Evolutionary conservation across 2,329 filamentous ascomycete species (phyloP).

Genomic region (Periconia digitata): DNA sequence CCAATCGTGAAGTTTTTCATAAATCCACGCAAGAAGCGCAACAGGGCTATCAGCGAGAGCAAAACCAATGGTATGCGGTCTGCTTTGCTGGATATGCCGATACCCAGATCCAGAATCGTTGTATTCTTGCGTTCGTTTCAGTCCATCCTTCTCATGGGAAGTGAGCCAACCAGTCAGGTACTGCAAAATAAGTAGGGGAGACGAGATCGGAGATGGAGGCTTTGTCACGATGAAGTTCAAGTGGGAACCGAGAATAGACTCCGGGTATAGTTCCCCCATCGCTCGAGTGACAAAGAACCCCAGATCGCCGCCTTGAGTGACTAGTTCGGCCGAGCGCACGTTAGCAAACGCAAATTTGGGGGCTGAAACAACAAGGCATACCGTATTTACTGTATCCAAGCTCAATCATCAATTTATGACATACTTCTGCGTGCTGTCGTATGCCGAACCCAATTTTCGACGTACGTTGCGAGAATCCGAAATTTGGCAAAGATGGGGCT

Average conservation of each 20-base stretch:
- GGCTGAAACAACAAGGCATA: not conserved
- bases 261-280: slow-evolving; percentile 3
- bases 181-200: not conserved
- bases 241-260: slow-evolving; percentile 6
- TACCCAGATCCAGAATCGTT: slow-evolving; percentile 60
- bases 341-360: not conserved
- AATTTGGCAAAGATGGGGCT: slow-evolving; percentile 65
- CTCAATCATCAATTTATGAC: slow-evolving; percentile 68
- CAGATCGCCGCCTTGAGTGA: slow-evolving; percentile 28
- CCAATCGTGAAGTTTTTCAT: slow-evolving; percentile 80
- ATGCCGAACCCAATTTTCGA: slow-evolving; percentile 54
- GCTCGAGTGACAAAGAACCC: slow-evolving; percentile 4
- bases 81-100: slow-evolving; percentile 62
- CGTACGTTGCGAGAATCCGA: slow-evolving; percentile 54
- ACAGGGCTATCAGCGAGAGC: slow-evolving; percentile 70
- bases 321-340: slow-evolving; percentile 46
- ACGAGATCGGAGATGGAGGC: not conserved
- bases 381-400: slow-evolving; percentile 63
- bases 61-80: slow-evolving; percentile 73
- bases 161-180: not conserved
- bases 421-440: slow-evolving; percentile 65
- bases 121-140: slow-evolving; percentile 62
- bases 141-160: slow-evolving; percentile 37
- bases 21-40: slow-evolving; percentile 74
- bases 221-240: slow-evolving; percentile 4